Evolutionary conservation across 768 basidiomycete genomes (phyloP), one percentile per base, ranked within the genome.

Genomic region (Termitomyces sp.): DNA sequence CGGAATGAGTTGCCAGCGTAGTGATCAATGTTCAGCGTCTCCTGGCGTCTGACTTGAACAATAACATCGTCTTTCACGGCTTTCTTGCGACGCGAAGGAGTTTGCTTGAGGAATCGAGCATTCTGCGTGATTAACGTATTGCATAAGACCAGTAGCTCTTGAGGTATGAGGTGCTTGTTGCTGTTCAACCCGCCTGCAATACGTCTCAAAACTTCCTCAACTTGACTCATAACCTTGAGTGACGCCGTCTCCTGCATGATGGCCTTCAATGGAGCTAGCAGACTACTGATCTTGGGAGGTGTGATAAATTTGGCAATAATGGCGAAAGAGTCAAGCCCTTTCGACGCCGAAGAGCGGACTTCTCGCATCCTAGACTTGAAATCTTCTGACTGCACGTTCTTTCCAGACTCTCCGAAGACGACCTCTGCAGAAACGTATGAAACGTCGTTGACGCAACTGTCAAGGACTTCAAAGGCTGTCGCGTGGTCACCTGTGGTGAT

Each of bases 291-390:
- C 63, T 87, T 86, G 18, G 73, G 65, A 2, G 95, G 91, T 0
- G 90, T 88, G 59, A 95, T 82, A 64, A 82, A 77, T 60, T 86
- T 87, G 10, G 96, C 88, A 33, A 92, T 73, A 57, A 94, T 81
- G 15, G 86, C 83, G 65, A 97, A 93, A 0, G 90, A 86, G 67
- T 98, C 94, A 33, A 96, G 74, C 2, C 88, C 93, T 67, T 85
- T 85, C n/a, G 91, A 83, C 2, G 86, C 81, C 26, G 92, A 93
- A 10, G 85, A 81, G 33, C 86, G 81, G 29, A 95, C 96, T 74
- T 99, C 96, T 22, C 90, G 82, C 85, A 94, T 90, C 71, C 91
- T 94, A 18, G 94, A 94, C 74, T 87, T 92, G 84, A 96, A 98
- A 26, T 88, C 95, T 64, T 94, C 93, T 3, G 87, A 78, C 57